A percentile compares a stretch with the other conserved stretches of the same genome.
These are phyloP conservation scores for Platanthera zijinensis DNA, from an alignment of 106 monocot species.

Conservation along the genomic window DNA sequence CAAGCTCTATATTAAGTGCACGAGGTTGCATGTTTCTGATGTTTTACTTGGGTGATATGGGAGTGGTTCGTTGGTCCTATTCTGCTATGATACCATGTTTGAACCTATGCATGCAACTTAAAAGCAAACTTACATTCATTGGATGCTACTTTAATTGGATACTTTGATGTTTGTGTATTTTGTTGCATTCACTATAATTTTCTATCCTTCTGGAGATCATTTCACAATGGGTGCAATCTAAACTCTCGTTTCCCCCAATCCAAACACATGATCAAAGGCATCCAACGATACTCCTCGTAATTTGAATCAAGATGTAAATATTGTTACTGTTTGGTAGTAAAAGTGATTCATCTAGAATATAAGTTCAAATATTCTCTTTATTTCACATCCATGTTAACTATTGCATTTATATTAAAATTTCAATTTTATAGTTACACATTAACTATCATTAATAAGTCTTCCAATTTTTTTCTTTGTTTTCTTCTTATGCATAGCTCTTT, in stretches of 20 bases:
- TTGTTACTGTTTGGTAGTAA: background rate
- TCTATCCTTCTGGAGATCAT: background rate
- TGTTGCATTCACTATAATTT: background rate
- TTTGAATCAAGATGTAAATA: background rate
- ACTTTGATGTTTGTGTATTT: background rate
- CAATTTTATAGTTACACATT: background rate
- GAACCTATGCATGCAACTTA: too few species aligned
- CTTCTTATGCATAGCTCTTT: constrained; percentile 42
- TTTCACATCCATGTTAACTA: background rate
- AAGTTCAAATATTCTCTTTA: background rate
- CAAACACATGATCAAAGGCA: background rate
- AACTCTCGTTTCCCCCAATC: background rate
- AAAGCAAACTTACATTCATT: too few species aligned
- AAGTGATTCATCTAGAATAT: background rate
- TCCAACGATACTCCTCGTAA: background rate
- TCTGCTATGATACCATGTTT: too few species aligned
- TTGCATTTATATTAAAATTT: background rate
- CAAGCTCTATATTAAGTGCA: too few species aligned
- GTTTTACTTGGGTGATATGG: too few species aligned
- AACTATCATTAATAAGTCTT: background rate
- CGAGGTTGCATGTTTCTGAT: too few species aligned
- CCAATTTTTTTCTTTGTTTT: background rate
- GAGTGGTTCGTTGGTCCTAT: too few species aligned
- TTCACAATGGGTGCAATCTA: background rate
- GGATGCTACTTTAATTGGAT: too few species aligned